Conservation (phyloP, 73 alveolate genomes). For the Paramecium octaurelia region DNA sequence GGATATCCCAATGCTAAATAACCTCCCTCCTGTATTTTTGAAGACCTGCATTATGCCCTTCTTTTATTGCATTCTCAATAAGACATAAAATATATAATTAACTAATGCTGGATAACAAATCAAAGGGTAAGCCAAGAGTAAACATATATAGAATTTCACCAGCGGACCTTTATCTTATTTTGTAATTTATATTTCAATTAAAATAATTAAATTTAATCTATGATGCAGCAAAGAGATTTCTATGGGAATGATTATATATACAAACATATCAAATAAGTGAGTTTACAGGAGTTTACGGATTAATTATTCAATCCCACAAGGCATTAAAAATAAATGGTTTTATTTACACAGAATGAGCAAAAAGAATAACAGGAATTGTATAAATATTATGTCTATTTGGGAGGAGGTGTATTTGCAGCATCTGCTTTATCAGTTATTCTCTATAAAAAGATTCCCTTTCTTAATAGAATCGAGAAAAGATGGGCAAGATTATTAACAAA, state of each 20-base stretch:
- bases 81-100: too few relatives aligned
- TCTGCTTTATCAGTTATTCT: neutral
- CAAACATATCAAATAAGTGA: neutral
- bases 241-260: conserved; percentile 25
- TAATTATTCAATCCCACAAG: neutral
- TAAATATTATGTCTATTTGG: neutral
- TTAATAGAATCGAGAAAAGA: neutral
- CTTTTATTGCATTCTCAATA: neutral
- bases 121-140: neutral
- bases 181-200: neutral
- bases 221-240: conserved; percentile 32
- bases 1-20: neutral
- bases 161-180: neutral
- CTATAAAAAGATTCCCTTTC: neutral
- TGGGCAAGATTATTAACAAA: neutral
- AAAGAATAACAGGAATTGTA: neutral
- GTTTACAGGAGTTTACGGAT: neutral
- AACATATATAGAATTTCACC: neutral
- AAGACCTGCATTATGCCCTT: neutral
- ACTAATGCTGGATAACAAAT: neutral
- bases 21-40: neutral
- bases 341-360: neutral
- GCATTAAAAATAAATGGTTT: conserved; percentile 10
- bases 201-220: neutral
- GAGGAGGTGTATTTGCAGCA: neutral